Conservation (phyloP, 202 grass and related monocot species). For the Zoysia matrella region DNA sequence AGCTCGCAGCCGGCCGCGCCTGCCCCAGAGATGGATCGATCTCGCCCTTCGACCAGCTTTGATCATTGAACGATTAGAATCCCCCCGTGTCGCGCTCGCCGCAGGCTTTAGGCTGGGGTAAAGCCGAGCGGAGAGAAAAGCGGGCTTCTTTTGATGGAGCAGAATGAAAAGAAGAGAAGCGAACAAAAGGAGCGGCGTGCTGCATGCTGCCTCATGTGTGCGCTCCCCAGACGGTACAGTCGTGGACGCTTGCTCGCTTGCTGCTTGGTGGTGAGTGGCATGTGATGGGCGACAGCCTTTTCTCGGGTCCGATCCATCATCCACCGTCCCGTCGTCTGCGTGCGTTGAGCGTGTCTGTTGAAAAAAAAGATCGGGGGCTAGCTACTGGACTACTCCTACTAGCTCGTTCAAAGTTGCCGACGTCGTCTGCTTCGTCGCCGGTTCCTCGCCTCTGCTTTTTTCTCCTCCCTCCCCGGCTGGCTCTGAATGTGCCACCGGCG, state of each 20-base stretch:
- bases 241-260: background rate
- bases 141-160: slow-evolving; percentile 70
- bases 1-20: background rate
- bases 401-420: slow-evolving; percentile 46
- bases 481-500: slow-evolving; percentile 20
- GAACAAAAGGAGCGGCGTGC: slow-evolving; percentile 50
- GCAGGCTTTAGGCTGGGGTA: slow-evolving; percentile 47
- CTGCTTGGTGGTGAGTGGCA: slow-evolving; percentile 49
- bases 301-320: background rate
- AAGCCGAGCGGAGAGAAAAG: slow-evolving; percentile 16
- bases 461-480: background rate
- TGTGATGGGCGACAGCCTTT: slow-evolving; percentile 71
- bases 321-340: background rate
- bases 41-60: background rate
- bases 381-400: too few species aligned
- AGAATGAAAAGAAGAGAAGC: slow-evolving; percentile 79
- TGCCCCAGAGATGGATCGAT: slow-evolving; percentile 17
- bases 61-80: slow-evolving; percentile 47
- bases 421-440: background rate
- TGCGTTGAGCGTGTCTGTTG: slow-evolving; percentile 43
- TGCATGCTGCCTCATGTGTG: background rate
- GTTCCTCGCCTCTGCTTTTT: background rate
- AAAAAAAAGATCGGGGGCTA: background rate
- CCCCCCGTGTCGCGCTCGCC: slow-evolving; percentile 37
- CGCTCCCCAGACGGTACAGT: slow-evolving; percentile 5